phyloP scores from a whole-genome alignment of 1,284 basidiomycete genomes.

The Neolentinus lepideus region DNA sequence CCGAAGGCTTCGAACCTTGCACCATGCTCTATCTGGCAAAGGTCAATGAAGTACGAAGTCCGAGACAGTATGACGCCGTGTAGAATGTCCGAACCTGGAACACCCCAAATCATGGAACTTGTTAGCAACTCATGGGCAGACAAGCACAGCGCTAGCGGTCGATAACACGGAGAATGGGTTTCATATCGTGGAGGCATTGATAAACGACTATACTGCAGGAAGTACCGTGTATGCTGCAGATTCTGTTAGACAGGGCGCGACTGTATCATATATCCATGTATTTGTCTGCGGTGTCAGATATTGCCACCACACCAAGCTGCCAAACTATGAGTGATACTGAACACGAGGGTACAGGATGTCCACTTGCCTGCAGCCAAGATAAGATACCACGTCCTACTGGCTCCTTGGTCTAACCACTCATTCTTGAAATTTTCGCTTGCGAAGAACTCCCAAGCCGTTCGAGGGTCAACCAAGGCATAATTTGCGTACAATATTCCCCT shows the following conservation, averaged over 20 bases:
- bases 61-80: too few relatives aligned
- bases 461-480: neutral
- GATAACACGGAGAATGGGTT: slow-evolving; percentile 31
- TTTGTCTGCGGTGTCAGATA: neutral
- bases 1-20: too few relatives aligned
- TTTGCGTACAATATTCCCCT: slow-evolving; percentile 1
- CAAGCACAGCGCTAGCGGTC: slow-evolving; percentile 33
- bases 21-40: too few relatives aligned
- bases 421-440: neutral
- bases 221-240: too few relatives aligned
- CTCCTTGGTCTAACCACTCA: neutral
- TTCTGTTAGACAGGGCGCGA: too few relatives aligned
- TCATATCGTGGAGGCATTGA: slow-evolving; percentile 28
- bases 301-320: neutral
- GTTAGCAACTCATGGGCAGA: slow-evolving; percentile 32
- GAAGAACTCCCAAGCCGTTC: neutral
- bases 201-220: slow-evolving; percentile 23
- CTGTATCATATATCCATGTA: too few relatives aligned
- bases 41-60: too few relatives aligned
- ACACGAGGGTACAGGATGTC: neutral
- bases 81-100: slow-evolving; percentile 32
- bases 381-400: neutral
- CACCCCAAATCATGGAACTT: slow-evolving; percentile 36
- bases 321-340: neutral
- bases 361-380: neutral